Evolutionary conservation across 441 rosid species (phyloP), one percentile per base, ranked within the genome.

Genomic region (Bocquillonia castaneifolia): DNA sequence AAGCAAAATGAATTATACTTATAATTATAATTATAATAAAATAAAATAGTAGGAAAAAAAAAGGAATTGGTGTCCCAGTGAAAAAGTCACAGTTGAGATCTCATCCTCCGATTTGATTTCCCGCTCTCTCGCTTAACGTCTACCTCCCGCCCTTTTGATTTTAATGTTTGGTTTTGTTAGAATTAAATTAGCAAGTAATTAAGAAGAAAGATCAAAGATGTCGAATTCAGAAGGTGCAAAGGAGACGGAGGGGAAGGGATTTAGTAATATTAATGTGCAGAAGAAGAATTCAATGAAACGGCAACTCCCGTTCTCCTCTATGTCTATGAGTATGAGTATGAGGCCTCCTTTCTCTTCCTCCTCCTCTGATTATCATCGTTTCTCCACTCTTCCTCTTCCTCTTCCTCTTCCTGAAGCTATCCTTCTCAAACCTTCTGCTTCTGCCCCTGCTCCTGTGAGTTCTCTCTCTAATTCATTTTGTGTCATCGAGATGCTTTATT

Each of bases 331-430:
- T 39, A 39, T n/a, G n/a, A n/a, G n/a, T n/a, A n/a, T 77, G 84
- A 90, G 81, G 80, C 92, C 91, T 67, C 86, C 92, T 1, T 78
- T 89, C 65, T 72, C 68, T n/a, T n/a, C 12, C 64, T 72, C 83
- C 67, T 82, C 96, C n/a, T 86, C 72, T 17, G 96, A 88, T 77
- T 85, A 88, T 67, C 98, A 88, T 73, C 82, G 88, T 28, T 87
- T 92, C 67, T 74, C 82, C 39, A 66, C 78, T 62, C 85, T 76
- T 48, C 72, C 86, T 6, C 79, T 74, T 39, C 81, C 75, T 45
- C 73, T 50, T 66, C 54, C 73, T 40, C 80, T 73, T 56, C 29
- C 80, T 12, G 98, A 88, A 20, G 84, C 79, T 44, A 79, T 88
- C 53, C 75, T 84, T 20, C 74, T 88, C 52, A 86, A 83, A 73